Evolutionary conservation across 768 basidiomycete genomes (phyloP), one percentile per base, ranked within the genome.

Genomic region (Suillus hirtellus): DNA sequence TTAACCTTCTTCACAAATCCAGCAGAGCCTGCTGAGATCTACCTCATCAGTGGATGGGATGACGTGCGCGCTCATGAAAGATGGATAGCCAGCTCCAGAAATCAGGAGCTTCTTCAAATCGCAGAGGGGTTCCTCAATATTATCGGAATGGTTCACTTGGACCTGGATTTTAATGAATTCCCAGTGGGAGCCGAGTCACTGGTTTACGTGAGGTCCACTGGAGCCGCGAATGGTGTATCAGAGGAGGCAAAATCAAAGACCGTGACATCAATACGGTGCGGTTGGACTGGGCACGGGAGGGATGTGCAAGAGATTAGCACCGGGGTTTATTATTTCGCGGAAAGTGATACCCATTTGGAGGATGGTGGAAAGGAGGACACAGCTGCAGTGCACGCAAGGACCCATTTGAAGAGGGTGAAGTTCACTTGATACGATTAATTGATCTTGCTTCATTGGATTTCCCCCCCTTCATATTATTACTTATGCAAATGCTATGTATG

Each of bases 41-140:
- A 79, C 67, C 65, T 84, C 34, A 67, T 82, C 37, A 78, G 81
- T 0, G 82, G 82, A 12, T 85, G 83, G 84, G 46, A 70, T 59
- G 75, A 75, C 62, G 77, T 79, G 27, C 67, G 63, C 12, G 76
- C 78, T 10, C 83, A 84, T 66, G 65, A 75, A 34, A 70, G 72
- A 43, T 84, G 81, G 80, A 78, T 82, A 19, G 65, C 64, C 6
- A 80, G 79, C 61, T 72, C 77, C 3, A 67, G 68, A 59, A 82
- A 82, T 59, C 76, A 80, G 64, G 74, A 69, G 40, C 66, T 83
- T 27, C 64, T 81, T 46, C 60, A 61, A 55, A 60, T 71, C 21
- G 71, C 79, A 21, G 67, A 65, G 54, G 68, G 72, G 6, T 67
- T 76, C 24, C 24, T 80, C 24, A 68, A 73, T 12, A 70, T 81